Evolutionary conservation across 1,284 basidiomycete species (phyloP).

Genomic region (Singerocomus inundabilis): DNA sequence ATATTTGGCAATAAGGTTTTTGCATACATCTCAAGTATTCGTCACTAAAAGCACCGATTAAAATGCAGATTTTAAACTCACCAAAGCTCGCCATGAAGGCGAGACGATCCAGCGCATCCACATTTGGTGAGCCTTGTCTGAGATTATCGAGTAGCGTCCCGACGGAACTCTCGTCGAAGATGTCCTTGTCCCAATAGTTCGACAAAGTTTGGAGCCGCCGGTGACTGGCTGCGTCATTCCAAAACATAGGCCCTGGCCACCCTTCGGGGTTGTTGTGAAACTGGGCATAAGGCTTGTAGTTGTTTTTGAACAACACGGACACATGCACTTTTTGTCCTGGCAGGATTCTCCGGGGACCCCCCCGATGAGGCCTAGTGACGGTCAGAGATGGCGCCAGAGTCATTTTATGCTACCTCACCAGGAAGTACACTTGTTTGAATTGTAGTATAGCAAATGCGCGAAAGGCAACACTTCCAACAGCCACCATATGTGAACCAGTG

Average conservation of each 20-base stretch:
- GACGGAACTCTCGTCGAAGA: conserved; percentile 27
- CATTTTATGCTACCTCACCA: conserved; percentile 8
- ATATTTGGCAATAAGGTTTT: conserved; percentile 4
- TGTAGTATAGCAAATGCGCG: conserved; percentile 28
- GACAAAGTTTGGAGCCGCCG: conserved; percentile 17
- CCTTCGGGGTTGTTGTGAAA: conserved; percentile 20
- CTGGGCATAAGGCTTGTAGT: conserved; percentile 27
- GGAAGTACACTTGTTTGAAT: conserved; percentile 20
- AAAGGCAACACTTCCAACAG: conserved; percentile 28
- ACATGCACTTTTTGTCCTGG: conserved; percentile 34
- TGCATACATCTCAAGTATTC: conserved; percentile 14
- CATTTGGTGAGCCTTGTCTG: conserved; percentile 8
- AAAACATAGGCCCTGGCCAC: conserved; percentile 33
- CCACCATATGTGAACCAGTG: conserved; percentile 29
- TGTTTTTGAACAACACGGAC: conserved; percentile 30
- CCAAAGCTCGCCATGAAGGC: conserved; percentile 34
- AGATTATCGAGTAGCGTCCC: conserved; percentile 23
- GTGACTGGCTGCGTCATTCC: conserved; percentile 33
- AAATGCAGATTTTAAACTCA: conserved; percentile 2
- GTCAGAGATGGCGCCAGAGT: conserved; percentile 10
- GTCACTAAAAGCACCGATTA: background rate
- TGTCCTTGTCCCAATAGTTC: conserved; percentile 30
- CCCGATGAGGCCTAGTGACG: conserved; percentile 28
- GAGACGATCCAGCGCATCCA: conserved; percentile 28
- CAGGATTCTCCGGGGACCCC: conserved; percentile 25